Percentiles rank a stretch among this genome's conserved stretches.
Evolutionary conservation across 2,329 filamentous ascomycete genomes (phyloP).

Genomic region (Plectosphaerella sp.): DNA sequence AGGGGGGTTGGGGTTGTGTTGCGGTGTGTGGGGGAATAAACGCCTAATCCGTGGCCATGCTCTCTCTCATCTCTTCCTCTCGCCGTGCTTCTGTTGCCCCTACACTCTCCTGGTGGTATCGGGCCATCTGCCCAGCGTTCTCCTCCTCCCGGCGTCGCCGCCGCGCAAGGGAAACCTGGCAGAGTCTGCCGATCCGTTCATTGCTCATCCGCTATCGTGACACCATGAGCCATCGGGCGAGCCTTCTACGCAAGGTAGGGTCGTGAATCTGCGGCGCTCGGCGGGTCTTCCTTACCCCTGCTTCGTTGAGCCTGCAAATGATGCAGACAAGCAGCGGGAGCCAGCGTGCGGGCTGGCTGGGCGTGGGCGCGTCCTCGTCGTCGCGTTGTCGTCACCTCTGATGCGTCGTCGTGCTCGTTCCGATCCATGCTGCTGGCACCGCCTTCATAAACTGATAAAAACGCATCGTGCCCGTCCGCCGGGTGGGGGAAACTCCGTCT

Average conservation of each 20-base stretch:
- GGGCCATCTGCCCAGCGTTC: constrained; percentile 2
- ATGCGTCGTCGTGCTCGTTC: neutral
- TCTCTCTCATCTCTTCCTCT: constrained; percentile 5
- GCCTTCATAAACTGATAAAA: neutral
- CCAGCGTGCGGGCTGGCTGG: no score
- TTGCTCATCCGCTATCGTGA: neutral
- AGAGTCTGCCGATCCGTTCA: neutral
- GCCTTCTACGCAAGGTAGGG: no score
- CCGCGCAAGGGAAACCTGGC: neutral
- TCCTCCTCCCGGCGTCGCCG: constrained; percentile 1
- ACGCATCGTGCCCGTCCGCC: constrained; percentile 6
- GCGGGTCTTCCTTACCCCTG: no score
- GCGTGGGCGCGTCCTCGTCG: no score
- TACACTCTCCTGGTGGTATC: constrained; percentile 8
- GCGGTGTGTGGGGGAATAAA: no score
- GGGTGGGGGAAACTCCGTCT: constrained; percentile 13
- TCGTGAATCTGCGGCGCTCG: no score
- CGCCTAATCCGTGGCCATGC: neutral
- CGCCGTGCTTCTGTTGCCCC: constrained; percentile 5
- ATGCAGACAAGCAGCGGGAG: no score
- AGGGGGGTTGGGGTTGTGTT: neutral
- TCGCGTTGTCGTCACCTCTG: neutral
- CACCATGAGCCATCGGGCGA: no score
- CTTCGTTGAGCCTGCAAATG: no score
- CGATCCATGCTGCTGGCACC: no score